Evolutionary conservation across 1,284 basidiomycete genomes (phyloP).

Genomic region (Trichosporon asahii): DNA sequence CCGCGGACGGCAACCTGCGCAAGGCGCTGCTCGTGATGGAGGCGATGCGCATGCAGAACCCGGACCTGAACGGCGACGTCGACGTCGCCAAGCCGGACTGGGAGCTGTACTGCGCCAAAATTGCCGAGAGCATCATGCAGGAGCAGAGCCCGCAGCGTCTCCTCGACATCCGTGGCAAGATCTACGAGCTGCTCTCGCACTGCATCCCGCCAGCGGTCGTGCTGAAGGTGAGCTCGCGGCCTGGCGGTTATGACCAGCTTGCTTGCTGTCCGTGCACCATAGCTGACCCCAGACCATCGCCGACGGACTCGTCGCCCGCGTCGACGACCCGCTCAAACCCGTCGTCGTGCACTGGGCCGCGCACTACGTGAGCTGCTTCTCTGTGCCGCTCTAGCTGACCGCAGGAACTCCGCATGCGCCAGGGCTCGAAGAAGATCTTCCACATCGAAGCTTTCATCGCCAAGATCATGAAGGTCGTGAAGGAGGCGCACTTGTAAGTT

Average conservation of each 20-base stretch:
- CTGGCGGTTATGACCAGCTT: neutral
- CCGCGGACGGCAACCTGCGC: conserved; percentile 85
- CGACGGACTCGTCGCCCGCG: conserved; percentile 75
- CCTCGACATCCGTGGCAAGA: conserved; percentile 84
- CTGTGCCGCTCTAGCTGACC: neutral
- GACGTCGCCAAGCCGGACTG: conserved; percentile 93
- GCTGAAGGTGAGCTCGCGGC: conserved; percentile 63
- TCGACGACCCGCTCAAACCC: conserved; percentile 81
- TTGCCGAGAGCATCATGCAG: conserved; percentile 87
- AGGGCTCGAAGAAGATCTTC: conserved; percentile 90
- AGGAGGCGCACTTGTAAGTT: conserved; percentile 40
- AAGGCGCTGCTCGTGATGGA: conserved; percentile 94
- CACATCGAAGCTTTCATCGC: conserved; percentile 77
- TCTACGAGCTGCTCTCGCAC: conserved; percentile 94
- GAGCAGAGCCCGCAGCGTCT: conserved; percentile 89
- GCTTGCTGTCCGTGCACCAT: too few species aligned
- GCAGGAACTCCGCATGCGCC: conserved; percentile 84
- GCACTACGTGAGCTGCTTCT: conserved; percentile 68
- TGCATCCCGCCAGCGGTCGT: conserved; percentile 95
- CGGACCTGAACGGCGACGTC: conserved; percentile 67
- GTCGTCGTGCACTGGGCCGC: conserved; percentile 97
- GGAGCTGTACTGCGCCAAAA: conserved; percentile 94
- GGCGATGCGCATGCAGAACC: conserved; percentile 92
- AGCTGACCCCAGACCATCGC: conserved; percentile 68
- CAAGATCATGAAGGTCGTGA: conserved; percentile 50